These are phyloP conservation scores for Kazachstania kunashirensis DNA, from an alignment of 805 yeast genomes.

Conservation along the genomic window DNA sequence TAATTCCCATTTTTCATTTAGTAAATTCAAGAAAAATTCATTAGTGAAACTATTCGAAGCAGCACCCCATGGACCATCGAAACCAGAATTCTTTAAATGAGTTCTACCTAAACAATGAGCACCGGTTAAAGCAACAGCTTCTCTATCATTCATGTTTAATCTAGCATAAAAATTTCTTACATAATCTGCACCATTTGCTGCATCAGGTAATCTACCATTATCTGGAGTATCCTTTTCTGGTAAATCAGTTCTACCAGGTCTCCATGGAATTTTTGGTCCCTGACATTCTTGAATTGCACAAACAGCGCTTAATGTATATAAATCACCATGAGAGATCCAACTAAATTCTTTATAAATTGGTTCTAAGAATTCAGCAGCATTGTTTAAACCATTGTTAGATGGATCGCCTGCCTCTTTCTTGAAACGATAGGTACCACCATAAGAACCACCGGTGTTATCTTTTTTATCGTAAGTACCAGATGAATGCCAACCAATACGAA, in stretches of 20 bases:
- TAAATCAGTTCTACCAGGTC: conserved; percentile 67
- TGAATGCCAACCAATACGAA: conserved; percentile 80
- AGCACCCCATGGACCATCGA: conserved; percentile 86
- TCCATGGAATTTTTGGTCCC: conserved; percentile 75
- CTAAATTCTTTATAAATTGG: conserved; percentile 47
- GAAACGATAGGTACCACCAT: conserved; percentile 59
- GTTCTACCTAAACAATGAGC: conserved; percentile 75
- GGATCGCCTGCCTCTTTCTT: conserved; percentile 42
- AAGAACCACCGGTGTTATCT: conserved; percentile 55
- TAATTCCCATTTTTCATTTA: conserved; percentile 45
- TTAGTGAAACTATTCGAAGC: conserved; percentile 66
- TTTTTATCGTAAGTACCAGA: conserved; percentile 68
- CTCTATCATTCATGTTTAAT: conserved; percentile 60
- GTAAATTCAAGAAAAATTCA: conserved; percentile 53
- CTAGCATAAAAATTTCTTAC: conserved; percentile 54
- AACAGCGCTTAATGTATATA: conserved; percentile 73
- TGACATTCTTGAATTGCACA: conserved; percentile 69
- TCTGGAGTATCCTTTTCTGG: conserved; percentile 43
- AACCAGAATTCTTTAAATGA: conserved; percentile 61
- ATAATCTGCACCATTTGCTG: conserved; percentile 53
- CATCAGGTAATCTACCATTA: conserved; percentile 69
- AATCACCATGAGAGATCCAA: conserved; percentile 71
- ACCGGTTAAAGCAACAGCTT: conserved; percentile 63
- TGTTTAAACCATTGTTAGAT: conserved; percentile 55
- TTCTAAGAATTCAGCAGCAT: conserved; percentile 47